Percentiles rank a stretch among this genome's conserved stretches.
Conservation (phyloP, 768 basidiomycete species). For the Floccularia luteovirens region DNA sequence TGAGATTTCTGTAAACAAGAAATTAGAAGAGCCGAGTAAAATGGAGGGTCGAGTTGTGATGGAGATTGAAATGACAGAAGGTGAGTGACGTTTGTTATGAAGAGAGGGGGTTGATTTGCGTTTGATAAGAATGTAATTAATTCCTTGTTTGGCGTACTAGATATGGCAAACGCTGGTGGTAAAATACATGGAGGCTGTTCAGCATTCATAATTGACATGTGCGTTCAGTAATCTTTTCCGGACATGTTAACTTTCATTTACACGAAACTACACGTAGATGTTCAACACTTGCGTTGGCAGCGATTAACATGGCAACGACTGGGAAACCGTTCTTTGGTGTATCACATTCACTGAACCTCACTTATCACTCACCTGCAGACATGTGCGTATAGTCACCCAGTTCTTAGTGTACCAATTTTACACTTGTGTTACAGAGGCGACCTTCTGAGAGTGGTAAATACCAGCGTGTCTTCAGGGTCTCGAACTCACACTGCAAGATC, state of each 20-base stretch:
- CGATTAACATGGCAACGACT: constrained; percentile 17
- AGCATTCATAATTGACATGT: constrained; percentile 48
- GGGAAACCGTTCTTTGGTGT: constrained; percentile 24
- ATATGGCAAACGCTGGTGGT: constrained; percentile 45
- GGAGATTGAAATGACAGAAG: constrained; percentile 31
- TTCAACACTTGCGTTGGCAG: constrained; percentile 39
- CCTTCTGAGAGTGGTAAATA: constrained; percentile 41
- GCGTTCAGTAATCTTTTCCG: too few species aligned
- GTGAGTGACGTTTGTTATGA: constrained; percentile 15
- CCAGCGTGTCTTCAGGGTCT: constrained; percentile 39
- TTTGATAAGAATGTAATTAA: too few species aligned
- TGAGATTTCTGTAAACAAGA: constrained; percentile 28
- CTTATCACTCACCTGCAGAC: constrained; percentile 48
- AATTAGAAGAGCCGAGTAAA: constrained; percentile 31
- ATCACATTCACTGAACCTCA: constrained; percentile 43
- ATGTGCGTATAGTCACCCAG: too few species aligned
- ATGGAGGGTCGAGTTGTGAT: constrained; percentile 33
- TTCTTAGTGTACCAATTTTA: too few species aligned
- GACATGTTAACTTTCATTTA: too few species aligned
- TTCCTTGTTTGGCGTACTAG: constrained; percentile 20
- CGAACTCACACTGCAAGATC: constrained; percentile 39
- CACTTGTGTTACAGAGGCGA: constrained; percentile 37
- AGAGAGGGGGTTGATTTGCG: neutral
- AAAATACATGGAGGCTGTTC: constrained; percentile 51
- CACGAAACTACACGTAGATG: too few species aligned